Evolutionary conservation across 345 rosid species (phyloP), one percentile per base, ranked within the genome.

Genomic region (Draba incana): DNA sequence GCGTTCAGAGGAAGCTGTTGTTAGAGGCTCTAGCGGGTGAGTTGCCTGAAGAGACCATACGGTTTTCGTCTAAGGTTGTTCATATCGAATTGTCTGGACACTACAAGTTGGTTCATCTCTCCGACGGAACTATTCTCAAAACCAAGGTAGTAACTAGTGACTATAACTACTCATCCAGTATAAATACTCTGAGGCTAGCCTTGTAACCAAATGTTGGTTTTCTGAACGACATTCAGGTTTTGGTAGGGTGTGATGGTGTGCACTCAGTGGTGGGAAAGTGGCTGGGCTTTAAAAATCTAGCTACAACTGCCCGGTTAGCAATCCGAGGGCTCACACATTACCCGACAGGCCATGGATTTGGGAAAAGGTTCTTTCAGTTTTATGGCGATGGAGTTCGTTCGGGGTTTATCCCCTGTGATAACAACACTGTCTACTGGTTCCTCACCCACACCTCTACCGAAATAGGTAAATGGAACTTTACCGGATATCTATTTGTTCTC

Each of bases 231-330:
- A 35, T 44, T 5, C 67, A 85, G 91, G 82, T 82, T 63, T 75
- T 86, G 80, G 71, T 90, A 44, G 94, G 95, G 62, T 82, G 92
- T 52, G 94, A 86, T 52, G 94, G 94, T 31, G 85, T 84, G 57
- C 80, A 86, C 64, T 88, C 97, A 2, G 78, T 79, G 44, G 85
- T 82, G 70, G 82, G 86, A 8, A 88, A 79, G 68, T 88, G 85
- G 87, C 66, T 88, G 11, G 94, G 90, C 10, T 83, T 87, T 75
- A 81, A 81, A 69, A 70, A 45, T 4, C 84, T 84, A 1, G 69
- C 68, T 27, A 82, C 42, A 46, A 30, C 77, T 1, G 60, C 84
- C 16, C 55, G 88, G 64, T 57, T 73, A 23, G 78, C 78, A 9
- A 75, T 88, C 10, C 77, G 89, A 58, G 92, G 85, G 38, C 77